Base-by-base conservation (phyloP, 2,329 filamentous ascomycete species). In the Blastomyces gilchristii region DNA sequence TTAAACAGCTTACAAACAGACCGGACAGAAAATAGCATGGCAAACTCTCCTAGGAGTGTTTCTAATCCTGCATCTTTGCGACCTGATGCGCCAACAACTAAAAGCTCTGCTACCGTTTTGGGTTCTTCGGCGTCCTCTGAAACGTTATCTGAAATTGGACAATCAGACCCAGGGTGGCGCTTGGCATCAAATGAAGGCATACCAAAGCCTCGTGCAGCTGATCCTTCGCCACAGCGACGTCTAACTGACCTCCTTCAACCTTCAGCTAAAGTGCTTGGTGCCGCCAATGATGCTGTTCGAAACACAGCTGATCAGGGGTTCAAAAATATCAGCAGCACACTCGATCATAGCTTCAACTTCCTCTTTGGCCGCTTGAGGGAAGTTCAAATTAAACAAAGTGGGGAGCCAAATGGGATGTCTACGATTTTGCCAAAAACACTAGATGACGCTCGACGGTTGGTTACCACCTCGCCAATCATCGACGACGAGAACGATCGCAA, bases 311-410 rank as follows among this genome's bases (percentile, higher is more conserved):
- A 99, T 71, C 91, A 96, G 73, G 85, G 92, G 0, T 81, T 97
- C 67, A 96, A 97, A 72, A 95, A 87, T 45, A 96, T 99, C 68
- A 90, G 93, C 66, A 92, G 84, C 71, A 95, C 91, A 58, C 80
- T 97, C 3, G 92, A 93, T 64, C 91, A 90, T 70, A 97, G 91
- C 72, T 95, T 97, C 77, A 94, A 91, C 65, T 96, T 97, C 73
- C 79, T 99, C 31, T 85, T 99, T 62, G 93, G 93, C 18, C 90
- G 91, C 68, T 81, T 97, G 25, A 90, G 89, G 65, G 91, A 96
- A 65, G 67, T 77, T 58, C 76, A 78, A 60, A 73, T 81, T 62
- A 86, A 68, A 77, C 85, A 74, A 71, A 75, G 66, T 70, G 72
- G 72, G 74, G 81, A 68, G 69, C 72, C 75, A 1, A 75, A 76